Evolutionary conservation across 1,284 basidiomycete species (phyloP), one percentile per base, ranked within the genome.

Genomic region (Termitomyces sp.): DNA sequence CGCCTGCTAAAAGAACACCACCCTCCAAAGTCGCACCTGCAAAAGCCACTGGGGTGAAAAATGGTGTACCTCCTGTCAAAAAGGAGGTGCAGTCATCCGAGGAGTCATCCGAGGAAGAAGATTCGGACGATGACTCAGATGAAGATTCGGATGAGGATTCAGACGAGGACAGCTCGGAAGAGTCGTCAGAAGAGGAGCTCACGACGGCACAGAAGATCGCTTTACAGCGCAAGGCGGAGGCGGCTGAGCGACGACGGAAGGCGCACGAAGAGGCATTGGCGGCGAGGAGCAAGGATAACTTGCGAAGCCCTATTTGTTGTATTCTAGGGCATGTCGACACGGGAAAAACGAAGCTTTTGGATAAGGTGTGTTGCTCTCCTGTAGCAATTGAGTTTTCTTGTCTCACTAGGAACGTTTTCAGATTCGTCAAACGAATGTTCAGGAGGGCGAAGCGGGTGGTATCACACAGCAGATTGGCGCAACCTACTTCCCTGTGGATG

Each of bases 401-500:
- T 46, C 45, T 46, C 21, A 46, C 13, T 18, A 9, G 10, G 10
- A 14, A 37, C 7, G 9, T 28, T 34, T 37, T 34, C 62, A 94
- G 93, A 98, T 99, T 68, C 94, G 97, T 64, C 96, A 99, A 87
- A 99, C 96, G 7, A 98, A 98, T 63, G 97, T 99, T 16, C 96
- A 99, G 76, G 96, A 97, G 70, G 97, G 97, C 55, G 97, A 99
- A 81, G 97, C 97, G 1, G 97, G 97, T 67, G 97, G 97, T 77
- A 99, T 99, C 69, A 99, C 97, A 0, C 97, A 99, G 72, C 97
- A 99, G 69, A 99, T 99, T 62, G 97, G 97, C 79, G 97, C 97
- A n/a, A 99, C 97, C 0, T 99, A 97, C 78, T 99, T 99, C 85
- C 97, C 97, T 44, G 87, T 90, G 46, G 91, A 95, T n/a, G 93